A percentile compares a stretch with the other conserved stretches of the same genome.
Conservation (phyloP, 208 protist species). For the Crithidia bombi region DNA sequence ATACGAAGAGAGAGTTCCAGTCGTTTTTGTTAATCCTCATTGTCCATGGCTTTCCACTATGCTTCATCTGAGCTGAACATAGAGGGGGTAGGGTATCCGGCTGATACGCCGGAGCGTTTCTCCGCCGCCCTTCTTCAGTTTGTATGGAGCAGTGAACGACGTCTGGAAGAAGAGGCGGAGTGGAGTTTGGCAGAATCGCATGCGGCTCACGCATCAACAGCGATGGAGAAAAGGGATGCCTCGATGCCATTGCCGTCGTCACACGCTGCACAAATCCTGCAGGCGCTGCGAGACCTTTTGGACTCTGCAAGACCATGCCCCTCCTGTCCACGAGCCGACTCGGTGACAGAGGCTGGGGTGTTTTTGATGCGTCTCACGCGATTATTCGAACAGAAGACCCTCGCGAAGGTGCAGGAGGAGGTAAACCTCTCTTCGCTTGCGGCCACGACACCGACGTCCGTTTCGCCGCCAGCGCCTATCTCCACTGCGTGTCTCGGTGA, state of each 20-base stretch:
- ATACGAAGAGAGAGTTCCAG: not conserved
- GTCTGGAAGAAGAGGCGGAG: not conserved
- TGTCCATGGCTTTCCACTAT: conserved; percentile 9
- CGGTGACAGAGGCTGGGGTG: conserved; percentile 26
- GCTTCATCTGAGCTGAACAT: not conserved
- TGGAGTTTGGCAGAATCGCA: not conserved
- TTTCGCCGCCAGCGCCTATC: not conserved
- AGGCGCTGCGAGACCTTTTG: conserved; percentile 11
- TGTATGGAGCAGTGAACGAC: conserved; percentile 15
- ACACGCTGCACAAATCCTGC: not conserved
- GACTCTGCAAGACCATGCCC: not conserved
- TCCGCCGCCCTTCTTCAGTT: conserved; percentile 26
- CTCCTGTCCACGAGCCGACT: conserved; percentile 5
- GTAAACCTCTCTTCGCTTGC: not conserved
- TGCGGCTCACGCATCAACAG: not conserved
- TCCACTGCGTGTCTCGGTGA: not conserved
- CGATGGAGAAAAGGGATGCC: not conserved
- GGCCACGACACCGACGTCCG: not conserved
- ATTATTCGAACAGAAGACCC: conserved; percentile 34
- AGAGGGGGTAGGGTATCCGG: not conserved
- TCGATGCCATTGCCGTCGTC: not conserved
- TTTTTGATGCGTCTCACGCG: conserved; percentile 44
- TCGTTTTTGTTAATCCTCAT: no score
- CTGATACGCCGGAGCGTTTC: conserved; percentile 18
- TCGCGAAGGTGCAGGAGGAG: conserved; percentile 16